These are phyloP conservation scores for Debaryomyces coudertii DNA, from an alignment of 1,139 yeast species.

Conservation along the genomic window DNA sequence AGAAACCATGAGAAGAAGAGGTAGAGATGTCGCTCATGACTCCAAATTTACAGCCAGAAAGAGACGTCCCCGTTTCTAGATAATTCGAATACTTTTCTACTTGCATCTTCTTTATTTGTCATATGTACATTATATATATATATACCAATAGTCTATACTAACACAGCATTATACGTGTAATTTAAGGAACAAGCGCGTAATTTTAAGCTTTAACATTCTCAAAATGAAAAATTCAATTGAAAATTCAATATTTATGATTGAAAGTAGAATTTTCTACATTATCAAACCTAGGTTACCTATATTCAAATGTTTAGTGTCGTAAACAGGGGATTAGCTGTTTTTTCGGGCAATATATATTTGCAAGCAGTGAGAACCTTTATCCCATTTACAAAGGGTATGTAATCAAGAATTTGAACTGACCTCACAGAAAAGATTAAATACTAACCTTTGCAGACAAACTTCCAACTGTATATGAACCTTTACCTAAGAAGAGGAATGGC, in stretches of 20 bases:
- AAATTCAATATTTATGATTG: background rate
- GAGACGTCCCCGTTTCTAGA: conserved; percentile 79
- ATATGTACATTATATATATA: conserved; percentile 1
- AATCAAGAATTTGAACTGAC: background rate
- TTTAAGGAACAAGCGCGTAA: conserved; percentile 9
- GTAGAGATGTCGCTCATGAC: conserved; percentile 85
- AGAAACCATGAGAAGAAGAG: conserved; percentile 89
- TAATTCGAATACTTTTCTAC: background rate
- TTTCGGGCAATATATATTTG: conserved; percentile 14
- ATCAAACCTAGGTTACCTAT: background rate
- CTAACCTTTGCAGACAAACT: conserved; percentile 21
- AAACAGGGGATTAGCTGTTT: conserved; percentile 17
- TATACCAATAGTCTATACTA: background rate
- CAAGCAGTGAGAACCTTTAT: conserved; percentile 25
- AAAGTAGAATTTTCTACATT: background rate
- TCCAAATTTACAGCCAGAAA: conserved; percentile 93
- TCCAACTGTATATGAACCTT: conserved; percentile 54
- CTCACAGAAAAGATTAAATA: conserved; percentile 5
- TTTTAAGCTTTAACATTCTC: conserved; percentile 10
- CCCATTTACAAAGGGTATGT: conserved; percentile 27
- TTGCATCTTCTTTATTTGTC: conserved; percentile 2
- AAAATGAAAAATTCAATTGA: conserved; percentile 7
- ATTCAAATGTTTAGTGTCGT: conserved; percentile 22
- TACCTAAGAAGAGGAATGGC: conserved; percentile 56
- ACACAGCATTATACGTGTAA: conserved; percentile 4